These are phyloP conservation scores for Cladosporium halotolerans DNA, from an alignment of 2,329 filamentous ascomycete species.

Conservation along the genomic window DNA sequence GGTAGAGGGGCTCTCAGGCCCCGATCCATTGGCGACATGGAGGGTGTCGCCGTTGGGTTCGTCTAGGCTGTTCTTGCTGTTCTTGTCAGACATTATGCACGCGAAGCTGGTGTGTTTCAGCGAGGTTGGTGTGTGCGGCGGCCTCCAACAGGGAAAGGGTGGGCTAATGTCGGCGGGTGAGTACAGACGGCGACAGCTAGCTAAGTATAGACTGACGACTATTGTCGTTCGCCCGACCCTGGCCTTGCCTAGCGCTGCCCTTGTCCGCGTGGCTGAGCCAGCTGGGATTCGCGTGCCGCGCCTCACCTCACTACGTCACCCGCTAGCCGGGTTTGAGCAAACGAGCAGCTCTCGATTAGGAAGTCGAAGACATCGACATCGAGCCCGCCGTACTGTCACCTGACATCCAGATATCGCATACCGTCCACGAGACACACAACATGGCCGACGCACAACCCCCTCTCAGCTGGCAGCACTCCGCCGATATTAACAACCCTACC, in stretches of 20 bases:
- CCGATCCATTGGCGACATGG: constrained; percentile 10
- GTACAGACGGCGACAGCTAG: neutral
- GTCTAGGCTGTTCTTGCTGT: constrained; percentile 16
- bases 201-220: neutral
- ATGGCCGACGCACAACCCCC: constrained; percentile 26
- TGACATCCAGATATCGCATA: neutral
- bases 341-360: neutral
- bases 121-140: neutral
- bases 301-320: constrained; percentile 4
- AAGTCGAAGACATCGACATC: neutral
- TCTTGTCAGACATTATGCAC: constrained; percentile 20
- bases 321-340: neutral
- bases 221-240: constrained; percentile 10
- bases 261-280: neutral
- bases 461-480: constrained; percentile 44
- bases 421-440: neutral
- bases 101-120: neutral
- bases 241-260: neutral
- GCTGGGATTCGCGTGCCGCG: neutral
- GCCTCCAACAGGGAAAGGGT: neutral
- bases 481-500: constrained; percentile 65
- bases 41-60: constrained; percentile 17
- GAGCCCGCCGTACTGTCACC: neutral
- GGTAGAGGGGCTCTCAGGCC: neutral
- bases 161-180: constrained; percentile 1